These are phyloP conservation scores for Huntiella omanensis DNA, from an alignment of 2,329 filamentous ascomycete species.

Conservation along the genomic window DNA sequence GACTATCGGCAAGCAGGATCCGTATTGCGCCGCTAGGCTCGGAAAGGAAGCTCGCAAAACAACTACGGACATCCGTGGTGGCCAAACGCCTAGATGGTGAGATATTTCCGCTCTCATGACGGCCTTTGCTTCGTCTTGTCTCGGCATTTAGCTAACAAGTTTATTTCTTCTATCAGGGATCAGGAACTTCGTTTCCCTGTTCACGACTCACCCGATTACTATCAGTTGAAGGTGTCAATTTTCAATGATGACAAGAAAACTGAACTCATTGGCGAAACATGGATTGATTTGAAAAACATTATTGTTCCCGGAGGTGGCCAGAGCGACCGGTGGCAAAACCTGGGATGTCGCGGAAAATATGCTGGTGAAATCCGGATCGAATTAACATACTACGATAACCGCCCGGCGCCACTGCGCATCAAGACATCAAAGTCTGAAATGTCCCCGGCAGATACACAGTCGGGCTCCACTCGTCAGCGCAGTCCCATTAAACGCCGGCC, in stretches of 20 bases:
- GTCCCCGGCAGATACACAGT: constrained; percentile 9
- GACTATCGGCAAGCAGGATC: constrained; percentile 96
- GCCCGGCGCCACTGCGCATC: constrained; percentile 30
- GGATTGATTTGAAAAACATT: constrained; percentile 66
- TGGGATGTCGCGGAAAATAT: constrained; percentile 84
- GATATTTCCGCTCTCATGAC: constrained; percentile 7
- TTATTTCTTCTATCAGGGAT: constrained; percentile 45
- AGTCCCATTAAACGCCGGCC: constrained; percentile 65
- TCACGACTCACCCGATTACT: constrained; percentile 92
- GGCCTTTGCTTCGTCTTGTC: neutral
- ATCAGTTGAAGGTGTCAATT: constrained; percentile 81
- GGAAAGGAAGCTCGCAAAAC: constrained; percentile 98
- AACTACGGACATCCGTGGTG: constrained; percentile 77
- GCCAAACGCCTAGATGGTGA: constrained; percentile 90
- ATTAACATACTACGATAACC: constrained; percentile 85
- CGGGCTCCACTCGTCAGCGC: constrained; percentile 26
- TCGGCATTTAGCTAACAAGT: constrained; percentile 9
- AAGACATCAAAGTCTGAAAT: constrained; percentile 23
- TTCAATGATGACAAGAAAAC: constrained; percentile 99
- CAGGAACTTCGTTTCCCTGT: constrained; percentile 92
- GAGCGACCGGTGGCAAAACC: constrained; percentile 75
- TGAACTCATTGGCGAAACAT: constrained; percentile 86
- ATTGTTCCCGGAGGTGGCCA: constrained; percentile 79
- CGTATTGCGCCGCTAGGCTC: constrained; percentile 81
- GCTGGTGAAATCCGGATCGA: constrained; percentile 89